Conservation (phyloP, 2,329 filamentous ascomycete genomes). For the Venturia asperata region DNA sequence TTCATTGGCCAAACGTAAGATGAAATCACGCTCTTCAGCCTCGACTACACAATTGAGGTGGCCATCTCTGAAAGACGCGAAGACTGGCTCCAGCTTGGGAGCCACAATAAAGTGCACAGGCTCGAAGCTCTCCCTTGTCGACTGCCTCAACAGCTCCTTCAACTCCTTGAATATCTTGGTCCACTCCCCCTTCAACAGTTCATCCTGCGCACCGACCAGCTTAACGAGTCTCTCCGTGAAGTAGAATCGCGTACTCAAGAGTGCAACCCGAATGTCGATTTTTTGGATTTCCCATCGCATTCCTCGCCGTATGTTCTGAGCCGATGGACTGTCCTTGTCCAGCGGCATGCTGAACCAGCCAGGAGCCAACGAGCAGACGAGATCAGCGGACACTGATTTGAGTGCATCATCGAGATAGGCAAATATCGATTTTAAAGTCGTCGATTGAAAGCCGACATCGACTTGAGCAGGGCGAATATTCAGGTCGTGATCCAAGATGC, state of each 20-base stretch:
- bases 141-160: conserved; percentile 10
- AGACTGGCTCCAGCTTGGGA: background rate
- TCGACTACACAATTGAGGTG: background rate
- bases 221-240: conserved; percentile 5
- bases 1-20: background rate
- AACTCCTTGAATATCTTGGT: conserved; percentile 10
- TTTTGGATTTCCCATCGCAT: conserved; percentile 76
- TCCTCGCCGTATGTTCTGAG: conserved; percentile 29
- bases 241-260: conserved; percentile 12
- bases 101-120: conserved; percentile 4
- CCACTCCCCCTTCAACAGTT: background rate
- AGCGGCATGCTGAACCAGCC: conserved; percentile 26
- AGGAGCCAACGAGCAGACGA: conserved; percentile 22
- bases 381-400: conserved; percentile 26
- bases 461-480: conserved; percentile 43
- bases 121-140: conserved; percentile 5
- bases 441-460: background rate
- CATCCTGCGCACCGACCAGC: background rate
- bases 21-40: conserved; percentile 3
- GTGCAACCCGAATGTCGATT: conserved; percentile 60
- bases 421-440: background rate
- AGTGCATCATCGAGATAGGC: conserved; percentile 1
- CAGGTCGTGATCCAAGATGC: conserved; percentile 32
- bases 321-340: conserved; percentile 25
- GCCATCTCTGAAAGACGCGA: background rate